Base-by-base conservation (phyloP, 2,329 filamentous ascomycete genomes). In the Claviceps quebecensis region DNA sequence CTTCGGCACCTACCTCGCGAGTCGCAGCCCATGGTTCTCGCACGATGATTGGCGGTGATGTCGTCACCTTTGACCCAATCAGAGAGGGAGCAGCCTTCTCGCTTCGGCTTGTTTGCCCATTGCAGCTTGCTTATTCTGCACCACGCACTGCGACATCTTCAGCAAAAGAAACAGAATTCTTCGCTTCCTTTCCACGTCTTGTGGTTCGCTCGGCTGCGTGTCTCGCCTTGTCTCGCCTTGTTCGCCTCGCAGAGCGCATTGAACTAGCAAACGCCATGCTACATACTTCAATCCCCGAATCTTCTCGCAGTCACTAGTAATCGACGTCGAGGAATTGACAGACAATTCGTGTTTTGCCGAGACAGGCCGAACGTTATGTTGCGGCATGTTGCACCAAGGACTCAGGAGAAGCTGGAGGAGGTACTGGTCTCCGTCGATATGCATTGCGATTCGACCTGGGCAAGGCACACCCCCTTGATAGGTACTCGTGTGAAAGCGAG, bases 121-220 rank as follows among this genome's bases (percentile, higher is more conserved):
- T 34, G 23, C 23, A 23, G 23, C 23, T 23, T 23, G 5, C 8
- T 16, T 19, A 8, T 19, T 46, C 8, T 46, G 23, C 26, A 29
- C 26, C 26, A 36, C 26, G 14, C 14, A 23, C n/a, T n/a, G 19
- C 14, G 40, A 43, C 4, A 22, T 43, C 19, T 43, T 43, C 19
- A 43, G 40, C 19, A 43, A 23, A 43, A 43, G 22, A 23, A 45
- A n/a, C 19, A 26, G 4, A 5, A 34, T 1, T 3, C 1, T 29
- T 45, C 13, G 23, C 9, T 26, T 36, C 19, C 14, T 48, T 52
- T 46, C 47, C 53, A 47, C 23, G 43, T 47, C 53, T 40, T 26
- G 47, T 52, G 50, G 23, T 26, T 23, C 53, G 50, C 19, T 17
- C 44, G 37, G 49, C 36, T 53, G 54, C 48, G 52, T 54, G 53